Percentiles rank a stretch among this genome's conserved stretches.
Conservation (phyloP, 1,284 basidiomycete genomes). For the Malassezia equina region DNA sequence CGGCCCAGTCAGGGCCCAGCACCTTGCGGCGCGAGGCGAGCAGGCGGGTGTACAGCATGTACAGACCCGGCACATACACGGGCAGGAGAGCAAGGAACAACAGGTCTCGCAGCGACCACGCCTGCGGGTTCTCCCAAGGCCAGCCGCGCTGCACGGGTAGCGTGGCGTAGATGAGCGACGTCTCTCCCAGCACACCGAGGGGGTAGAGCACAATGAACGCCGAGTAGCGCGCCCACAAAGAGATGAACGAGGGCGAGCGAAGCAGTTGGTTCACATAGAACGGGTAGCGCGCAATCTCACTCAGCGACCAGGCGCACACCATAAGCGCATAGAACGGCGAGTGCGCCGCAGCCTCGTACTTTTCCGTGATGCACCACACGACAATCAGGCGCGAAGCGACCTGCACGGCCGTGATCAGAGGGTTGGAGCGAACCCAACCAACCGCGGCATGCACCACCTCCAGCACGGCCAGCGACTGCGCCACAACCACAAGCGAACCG, state of each 20-base stretch:
- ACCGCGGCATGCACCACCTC: slow-evolving; percentile 61
- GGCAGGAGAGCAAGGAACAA: slow-evolving; percentile 8
- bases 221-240: slow-evolving; percentile 55
- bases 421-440: slow-evolving; percentile 71
- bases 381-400: slow-evolving; percentile 75
- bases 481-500: slow-evolving; percentile 29
- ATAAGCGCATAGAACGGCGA: slow-evolving; percentile 79
- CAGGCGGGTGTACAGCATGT: slow-evolving; percentile 12
- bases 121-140: slow-evolving; percentile 14
- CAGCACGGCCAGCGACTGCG: slow-evolving; percentile 36
- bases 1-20: slow-evolving; percentile 17
- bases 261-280: slow-evolving; percentile 69
- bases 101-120: slow-evolving; percentile 13
- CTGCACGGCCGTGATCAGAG: slow-evolving; percentile 73
- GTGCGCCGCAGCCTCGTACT: slow-evolving; percentile 39
- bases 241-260: slow-evolving; percentile 21
- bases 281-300: slow-evolving; percentile 82
- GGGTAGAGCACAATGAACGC: slow-evolving; percentile 90
- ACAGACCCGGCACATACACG: slow-evolving; percentile 14
- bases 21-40: slow-evolving; percentile 16
- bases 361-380: slow-evolving; percentile 60
- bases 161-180: slow-evolving; percentile 67
- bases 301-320: slow-evolving; percentile 84
- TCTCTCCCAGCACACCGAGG: slow-evolving; percentile 78
- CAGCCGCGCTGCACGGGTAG: slow-evolving; percentile 53